Base-by-base conservation (phyloP, 768 basidiomycete genomes). In the Phanerochaete sordida region DNA sequence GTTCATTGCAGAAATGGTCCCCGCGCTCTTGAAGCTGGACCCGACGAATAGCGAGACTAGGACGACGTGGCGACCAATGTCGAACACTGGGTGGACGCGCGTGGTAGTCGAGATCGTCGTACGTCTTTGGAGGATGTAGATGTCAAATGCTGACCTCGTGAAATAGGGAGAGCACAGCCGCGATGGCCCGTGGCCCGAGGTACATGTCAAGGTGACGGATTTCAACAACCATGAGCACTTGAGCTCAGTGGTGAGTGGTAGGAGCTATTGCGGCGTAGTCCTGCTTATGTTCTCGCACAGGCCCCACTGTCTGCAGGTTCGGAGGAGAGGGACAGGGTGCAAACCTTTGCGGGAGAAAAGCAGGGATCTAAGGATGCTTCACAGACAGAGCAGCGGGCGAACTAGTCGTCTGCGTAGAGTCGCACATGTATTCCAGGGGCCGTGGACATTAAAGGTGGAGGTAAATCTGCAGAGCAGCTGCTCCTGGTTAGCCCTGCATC, bases 51-150 rank as follows among this genome's bases (percentile, higher is more conserved):
- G 67, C 44, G 64, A 62, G 19, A 62, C 71, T 59, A 68, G 15
- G 72, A 58, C 73, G 62, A 70, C 75, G 37, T 79, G 79, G 58
- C 72, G 72, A 55, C 83, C 84, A 26, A 75, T 91, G 66, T 65
- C 70, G 61, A 91, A 91, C 62, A 91, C 89, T 0, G 89, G 77
- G 6, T 91, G 88, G 88, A 81, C 82, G 13, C 80, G 81, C 62
- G 76, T 81, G 9, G 75, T 75, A 3, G 72, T 90, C 1, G 73
- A 79, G 44, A 69, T 77, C 54, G 74, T 75, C 30, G 52, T 54
- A 39, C 71, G 79, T 85, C 75, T 4, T 43, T 9, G 8, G 19
- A 19, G 8, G 39, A 19, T 19, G 59, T 43, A 4, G 4, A 9
- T 43, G 19, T 19, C 8, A 16, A 46, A 6, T 26, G 21, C 24